A percentile compares a stretch with the other conserved stretches of the same genome.
Conservation (phyloP, 2,329 filamentous ascomycete genomes). For the Penicillium sp. region DNA sequence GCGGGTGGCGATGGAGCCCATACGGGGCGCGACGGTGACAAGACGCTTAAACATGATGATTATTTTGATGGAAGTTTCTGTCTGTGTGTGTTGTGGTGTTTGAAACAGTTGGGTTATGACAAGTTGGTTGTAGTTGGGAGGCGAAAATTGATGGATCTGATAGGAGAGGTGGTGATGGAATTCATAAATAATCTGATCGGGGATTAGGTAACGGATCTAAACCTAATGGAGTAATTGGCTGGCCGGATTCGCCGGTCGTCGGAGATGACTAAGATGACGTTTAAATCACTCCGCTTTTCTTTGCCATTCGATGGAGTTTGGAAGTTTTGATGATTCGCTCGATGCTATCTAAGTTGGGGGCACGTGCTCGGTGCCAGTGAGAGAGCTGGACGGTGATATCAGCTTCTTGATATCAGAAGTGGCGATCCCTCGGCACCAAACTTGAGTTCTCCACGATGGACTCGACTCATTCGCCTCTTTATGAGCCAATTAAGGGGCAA, state of each 20-base stretch:
- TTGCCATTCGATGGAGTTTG: background rate
- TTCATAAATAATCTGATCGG: constrained; percentile 30
- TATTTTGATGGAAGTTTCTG: background rate
- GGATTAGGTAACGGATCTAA: constrained; percentile 20
- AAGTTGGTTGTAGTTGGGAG: constrained; percentile 5
- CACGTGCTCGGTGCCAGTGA: constrained; percentile 2
- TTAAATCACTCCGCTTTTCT: background rate
- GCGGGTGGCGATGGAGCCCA: constrained; percentile 49
- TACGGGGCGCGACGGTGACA: constrained; percentile 52
- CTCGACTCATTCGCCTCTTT: constrained; percentile 13
- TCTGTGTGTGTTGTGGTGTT: constrained; percentile 1
- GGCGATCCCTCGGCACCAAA: constrained; percentile 15
- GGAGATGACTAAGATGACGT: constrained; percentile 22
- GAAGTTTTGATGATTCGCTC: background rate
- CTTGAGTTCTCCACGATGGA: constrained; percentile 21
- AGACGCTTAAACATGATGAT: constrained; percentile 57
- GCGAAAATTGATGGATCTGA: constrained; percentile 23
- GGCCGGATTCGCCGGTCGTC: constrained; percentile 23
- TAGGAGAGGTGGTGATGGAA: constrained; percentile 24
- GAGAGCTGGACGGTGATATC: constrained; percentile 12
- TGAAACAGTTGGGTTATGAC: background rate
- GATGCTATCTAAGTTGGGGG: background rate
- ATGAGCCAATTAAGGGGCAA: constrained; percentile 18
- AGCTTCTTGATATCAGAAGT: constrained; percentile 14
- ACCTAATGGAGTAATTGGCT: constrained; percentile 11